Percentiles rank a stretch among this genome's conserved stretches.
phyloP scores from a whole-genome alignment of 768 basidiomycete species.

The Favolaschia claudopus region DNA sequence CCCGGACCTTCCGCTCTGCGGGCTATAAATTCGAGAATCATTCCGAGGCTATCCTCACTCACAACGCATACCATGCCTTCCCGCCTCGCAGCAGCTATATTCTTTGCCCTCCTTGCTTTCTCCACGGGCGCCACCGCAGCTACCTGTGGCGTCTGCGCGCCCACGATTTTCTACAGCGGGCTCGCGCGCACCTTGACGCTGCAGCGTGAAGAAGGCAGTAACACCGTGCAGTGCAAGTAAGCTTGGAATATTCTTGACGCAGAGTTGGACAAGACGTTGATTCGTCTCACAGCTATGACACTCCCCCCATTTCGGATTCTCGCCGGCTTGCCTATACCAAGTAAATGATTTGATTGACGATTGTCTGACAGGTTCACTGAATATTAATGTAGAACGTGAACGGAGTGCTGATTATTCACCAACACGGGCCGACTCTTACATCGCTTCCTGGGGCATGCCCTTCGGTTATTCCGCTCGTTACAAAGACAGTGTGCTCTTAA shows the following conservation, averaged over 20 bases:
- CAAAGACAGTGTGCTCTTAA: background rate
- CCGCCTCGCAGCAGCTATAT: background rate
- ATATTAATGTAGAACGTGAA: background rate
- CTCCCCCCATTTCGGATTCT: background rate
- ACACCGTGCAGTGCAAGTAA: conserved; percentile 6
- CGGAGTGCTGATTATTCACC: background rate
- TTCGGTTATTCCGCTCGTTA: background rate
- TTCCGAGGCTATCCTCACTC: background rate
- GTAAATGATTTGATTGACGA: background rate
- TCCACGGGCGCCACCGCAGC: background rate
- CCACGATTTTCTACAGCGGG: background rate
- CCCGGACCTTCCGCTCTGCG: too few relatives aligned
- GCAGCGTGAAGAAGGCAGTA: background rate
- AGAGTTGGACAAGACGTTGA: background rate
- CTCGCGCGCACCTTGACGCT: background rate
- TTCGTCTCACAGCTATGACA: background rate
- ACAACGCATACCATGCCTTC: background rate
- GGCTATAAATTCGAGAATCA: too few relatives aligned
- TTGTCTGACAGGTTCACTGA: too few relatives aligned
- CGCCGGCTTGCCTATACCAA: background rate
- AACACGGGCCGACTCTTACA: background rate
- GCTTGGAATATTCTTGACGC: background rate
- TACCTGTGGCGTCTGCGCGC: background rate
- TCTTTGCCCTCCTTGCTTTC: background rate
- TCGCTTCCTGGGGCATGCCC: conserved; percentile 4